A percentile compares a stretch with the other conserved stretches of the same genome.
These are phyloP conservation scores for Colletotrichum salicis DNA, from an alignment of 2,329 filamentous ascomycete species.

Conservation along the genomic window DNA sequence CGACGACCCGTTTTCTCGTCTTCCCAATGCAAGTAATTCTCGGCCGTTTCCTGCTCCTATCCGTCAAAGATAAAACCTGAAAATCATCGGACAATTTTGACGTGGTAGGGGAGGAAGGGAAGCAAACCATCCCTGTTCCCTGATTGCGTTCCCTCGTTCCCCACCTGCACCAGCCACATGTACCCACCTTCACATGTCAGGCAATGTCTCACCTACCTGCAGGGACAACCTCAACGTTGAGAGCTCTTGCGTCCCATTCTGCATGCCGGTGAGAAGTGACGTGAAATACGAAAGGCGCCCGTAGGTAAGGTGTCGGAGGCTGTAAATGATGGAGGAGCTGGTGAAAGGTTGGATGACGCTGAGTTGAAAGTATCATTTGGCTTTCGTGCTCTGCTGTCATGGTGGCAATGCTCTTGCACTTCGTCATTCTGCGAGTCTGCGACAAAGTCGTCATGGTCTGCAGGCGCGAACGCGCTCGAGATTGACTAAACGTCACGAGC, in stretches of 20 bases:
- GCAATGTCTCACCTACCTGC: conserved; percentile 20
- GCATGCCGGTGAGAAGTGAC: conserved; percentile 4
- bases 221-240: conserved; percentile 25
- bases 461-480: neutral
- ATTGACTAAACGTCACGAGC: neutral
- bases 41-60: neutral
- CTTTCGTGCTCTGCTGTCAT: neutral
- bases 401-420: neutral
- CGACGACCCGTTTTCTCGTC: neutral
- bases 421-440: neutral
- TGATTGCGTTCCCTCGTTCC: neutral
- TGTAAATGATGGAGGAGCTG: neutral
- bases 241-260: neutral
- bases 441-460: neutral
- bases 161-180: conserved; percentile 17
- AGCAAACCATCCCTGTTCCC: neutral
- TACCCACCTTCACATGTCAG: conserved; percentile 34
- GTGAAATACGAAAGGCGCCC: no score
- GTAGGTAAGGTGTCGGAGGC: neutral
- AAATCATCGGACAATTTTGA: conserved; percentile 18
- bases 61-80: conserved; percentile 8
- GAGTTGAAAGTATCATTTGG: neutral
- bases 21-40: neutral
- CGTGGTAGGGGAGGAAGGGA: neutral
- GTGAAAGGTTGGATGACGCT: neutral